phyloP scores from a whole-genome alignment of 768 basidiomycete genomes.

The Lentinus brumalis region DNA sequence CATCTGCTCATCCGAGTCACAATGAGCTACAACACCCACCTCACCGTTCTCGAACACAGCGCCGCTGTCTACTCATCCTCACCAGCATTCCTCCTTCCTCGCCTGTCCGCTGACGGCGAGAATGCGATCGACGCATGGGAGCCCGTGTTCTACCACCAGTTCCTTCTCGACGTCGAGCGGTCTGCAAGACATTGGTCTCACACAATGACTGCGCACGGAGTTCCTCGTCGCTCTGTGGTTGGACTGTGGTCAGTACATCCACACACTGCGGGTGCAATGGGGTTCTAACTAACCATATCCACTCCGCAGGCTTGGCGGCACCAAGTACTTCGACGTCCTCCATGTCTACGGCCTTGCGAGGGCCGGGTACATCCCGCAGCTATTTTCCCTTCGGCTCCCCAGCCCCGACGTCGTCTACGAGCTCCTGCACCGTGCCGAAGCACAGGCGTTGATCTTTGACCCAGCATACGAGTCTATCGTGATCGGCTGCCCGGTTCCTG shows the following conservation, averaged over 20 bases:
- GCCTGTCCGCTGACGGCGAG: conserved; percentile 40
- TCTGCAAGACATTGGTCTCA: conserved; percentile 62
- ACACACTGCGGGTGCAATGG: not conserved
- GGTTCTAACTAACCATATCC: conserved; percentile 1
- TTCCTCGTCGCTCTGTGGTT: conserved; percentile 56
- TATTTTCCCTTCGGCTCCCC: conserved; percentile 73
- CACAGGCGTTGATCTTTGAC: conserved; percentile 67
- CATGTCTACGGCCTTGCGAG: conserved; percentile 73
- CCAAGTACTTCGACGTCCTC: conserved; percentile 66
- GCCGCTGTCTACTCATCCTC: conserved; percentile 47
- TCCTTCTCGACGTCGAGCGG: conserved; percentile 61
- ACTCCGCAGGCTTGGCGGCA: conserved; percentile 61
- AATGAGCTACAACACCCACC: conserved; percentile 47
- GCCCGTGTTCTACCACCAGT: conserved; percentile 61
- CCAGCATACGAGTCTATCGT: conserved; percentile 50
- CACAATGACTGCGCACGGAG: conserved; percentile 41
- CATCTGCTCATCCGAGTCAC: not conserved
- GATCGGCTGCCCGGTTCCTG: conserved; percentile 49
- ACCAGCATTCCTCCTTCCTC: conserved; percentile 61
- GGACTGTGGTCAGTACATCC: conserved; percentile 63
- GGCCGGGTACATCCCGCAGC: conserved; percentile 71
- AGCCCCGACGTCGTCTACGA: conserved; percentile 69
- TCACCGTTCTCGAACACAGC: conserved; percentile 59
- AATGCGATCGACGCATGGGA: conserved; percentile 53
- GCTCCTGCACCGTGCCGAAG: conserved; percentile 56